Conservation (phyloP, 2,329 filamentous ascomycete species). For the Exophiala phaeomuriformis region DNA sequence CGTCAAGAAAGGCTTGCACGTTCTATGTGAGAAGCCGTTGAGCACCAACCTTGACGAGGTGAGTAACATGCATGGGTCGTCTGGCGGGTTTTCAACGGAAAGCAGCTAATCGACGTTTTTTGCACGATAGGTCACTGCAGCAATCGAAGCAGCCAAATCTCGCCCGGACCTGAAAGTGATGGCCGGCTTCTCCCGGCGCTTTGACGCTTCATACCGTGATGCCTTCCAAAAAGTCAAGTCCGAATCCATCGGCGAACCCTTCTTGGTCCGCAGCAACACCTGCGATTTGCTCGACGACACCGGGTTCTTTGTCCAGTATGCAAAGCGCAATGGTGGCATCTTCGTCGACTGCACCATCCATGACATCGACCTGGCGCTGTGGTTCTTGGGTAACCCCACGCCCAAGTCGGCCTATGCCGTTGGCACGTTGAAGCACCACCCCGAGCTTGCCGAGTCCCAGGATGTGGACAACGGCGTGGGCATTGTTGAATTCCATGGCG, state of each 20-base stretch:
- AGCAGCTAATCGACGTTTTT: constrained; percentile 38
- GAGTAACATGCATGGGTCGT: too few species aligned
- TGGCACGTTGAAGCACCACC: constrained; percentile 29
- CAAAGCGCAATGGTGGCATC: constrained; percentile 58
- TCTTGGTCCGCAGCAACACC: constrained; percentile 57
- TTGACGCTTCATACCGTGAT: constrained; percentile 59
- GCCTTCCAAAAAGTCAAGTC: constrained; percentile 48
- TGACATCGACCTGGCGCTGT: constrained; percentile 59
- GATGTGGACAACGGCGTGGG: constrained; percentile 35
- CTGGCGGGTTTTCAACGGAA: too few species aligned
- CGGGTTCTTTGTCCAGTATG: constrained; percentile 64
- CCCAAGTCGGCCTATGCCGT: constrained; percentile 32
- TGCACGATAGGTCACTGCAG: constrained; percentile 39
- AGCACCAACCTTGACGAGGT: constrained; percentile 54
- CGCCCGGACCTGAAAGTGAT: constrained; percentile 59
- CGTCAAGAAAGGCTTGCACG: constrained; percentile 48
- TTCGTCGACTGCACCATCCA: constrained; percentile 66
- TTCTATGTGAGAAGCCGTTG: constrained; percentile 50
- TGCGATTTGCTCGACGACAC: constrained; percentile 59
- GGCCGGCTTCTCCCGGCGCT: constrained; percentile 59
- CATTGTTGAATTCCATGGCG: constrained; percentile 35
- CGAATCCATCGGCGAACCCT: constrained; percentile 54
- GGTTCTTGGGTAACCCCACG: constrained; percentile 50
- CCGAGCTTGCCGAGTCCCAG: constrained; percentile 30
- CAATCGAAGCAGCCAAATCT: constrained; percentile 44